Evolutionary conservation across 768 basidiomycete genomes (phyloP).

Genomic region (Hypsizygus marmoreus): DNA sequence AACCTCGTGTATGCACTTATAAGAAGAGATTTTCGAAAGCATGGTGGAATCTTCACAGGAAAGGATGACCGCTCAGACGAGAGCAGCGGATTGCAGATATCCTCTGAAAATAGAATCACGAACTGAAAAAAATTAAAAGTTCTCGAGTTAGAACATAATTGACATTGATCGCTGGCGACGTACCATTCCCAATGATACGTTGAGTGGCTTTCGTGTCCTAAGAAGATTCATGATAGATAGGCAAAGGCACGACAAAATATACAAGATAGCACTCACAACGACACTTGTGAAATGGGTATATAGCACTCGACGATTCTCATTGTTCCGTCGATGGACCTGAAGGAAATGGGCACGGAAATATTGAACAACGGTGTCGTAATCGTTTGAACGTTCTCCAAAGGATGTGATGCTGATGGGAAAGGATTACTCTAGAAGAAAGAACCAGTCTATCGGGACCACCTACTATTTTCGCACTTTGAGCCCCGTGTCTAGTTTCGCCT

Average conservation of each 20-base stretch:
- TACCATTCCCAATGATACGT: slow-evolving; percentile 80
- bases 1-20: too few relatives aligned
- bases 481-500: slow-evolving; percentile 69
- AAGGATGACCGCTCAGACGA: slow-evolving; percentile 45
- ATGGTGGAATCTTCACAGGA: slow-evolving; percentile 5
- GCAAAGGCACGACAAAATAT: slow-evolving; percentile 1
- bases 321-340: slow-evolving; percentile 78
- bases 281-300: slow-evolving; percentile 84
- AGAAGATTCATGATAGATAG: background rate
- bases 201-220: slow-evolving; percentile 86
- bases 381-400: slow-evolving; percentile 78
- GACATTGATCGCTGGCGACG: slow-evolving; percentile 20
- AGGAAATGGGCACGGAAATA: slow-evolving; percentile 90
- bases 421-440: background rate
- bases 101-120: slow-evolving; percentile 78
- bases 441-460: slow-evolving; percentile 22
- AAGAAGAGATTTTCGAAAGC: slow-evolving; percentile 3
- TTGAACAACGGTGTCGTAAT: slow-evolving; percentile 77
- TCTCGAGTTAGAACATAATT: slow-evolving; percentile 13
- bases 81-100: slow-evolving; percentile 70
- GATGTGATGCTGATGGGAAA: slow-evolving; percentile 65
- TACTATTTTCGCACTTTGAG: slow-evolving; percentile 80
- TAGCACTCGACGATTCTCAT: slow-evolving; percentile 77
- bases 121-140: slow-evolving; percentile 38
- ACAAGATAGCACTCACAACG: slow-evolving; percentile 48